Conservation (phyloP, 176 grass and related monocot species). For the Oryza punctata region DNA sequence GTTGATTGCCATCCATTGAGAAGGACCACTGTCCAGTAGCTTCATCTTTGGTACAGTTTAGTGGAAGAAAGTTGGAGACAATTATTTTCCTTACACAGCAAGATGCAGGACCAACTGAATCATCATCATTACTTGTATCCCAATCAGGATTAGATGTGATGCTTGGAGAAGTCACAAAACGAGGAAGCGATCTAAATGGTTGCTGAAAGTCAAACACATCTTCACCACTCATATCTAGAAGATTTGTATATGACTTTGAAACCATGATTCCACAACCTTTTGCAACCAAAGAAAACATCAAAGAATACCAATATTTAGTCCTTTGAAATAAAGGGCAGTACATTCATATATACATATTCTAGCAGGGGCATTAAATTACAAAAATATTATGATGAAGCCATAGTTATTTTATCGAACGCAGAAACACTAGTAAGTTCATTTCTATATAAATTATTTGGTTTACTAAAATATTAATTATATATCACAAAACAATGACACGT, state of each 20-base stretch:
- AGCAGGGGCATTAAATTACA: background rate
- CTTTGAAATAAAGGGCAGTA: background rate
- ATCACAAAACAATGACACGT: background rate
- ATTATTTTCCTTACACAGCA: conserved; percentile 59
- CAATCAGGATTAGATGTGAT: conserved; percentile 52
- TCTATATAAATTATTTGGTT: background rate
- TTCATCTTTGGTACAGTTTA: conserved; percentile 64
- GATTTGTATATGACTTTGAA: conserved; percentile 66
- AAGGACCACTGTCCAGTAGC: conserved; percentile 62
- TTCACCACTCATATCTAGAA: conserved; percentile 54
- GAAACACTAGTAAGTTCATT: background rate
- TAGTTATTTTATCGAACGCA: conserved; percentile 26
- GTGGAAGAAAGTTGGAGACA: conserved; percentile 81
- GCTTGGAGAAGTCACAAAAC: conserved; percentile 45
- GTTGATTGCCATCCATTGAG: conserved; percentile 65
- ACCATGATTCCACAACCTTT: conserved; percentile 52
- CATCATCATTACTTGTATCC: conserved; percentile 38
- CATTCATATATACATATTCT: background rate
- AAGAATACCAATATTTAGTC: conserved; percentile 29
- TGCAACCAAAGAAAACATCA: background rate
- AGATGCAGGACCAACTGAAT: conserved; percentile 35
- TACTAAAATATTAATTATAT: background rate
- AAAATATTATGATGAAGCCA: conserved; percentile 1
- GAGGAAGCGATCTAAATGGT: conserved; percentile 56
- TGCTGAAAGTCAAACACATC: conserved; percentile 48